These are phyloP conservation scores for Chaetomium cochliodes DNA, from an alignment of 495 filamentous ascomycete genomes.

Conservation along the genomic window DNA sequence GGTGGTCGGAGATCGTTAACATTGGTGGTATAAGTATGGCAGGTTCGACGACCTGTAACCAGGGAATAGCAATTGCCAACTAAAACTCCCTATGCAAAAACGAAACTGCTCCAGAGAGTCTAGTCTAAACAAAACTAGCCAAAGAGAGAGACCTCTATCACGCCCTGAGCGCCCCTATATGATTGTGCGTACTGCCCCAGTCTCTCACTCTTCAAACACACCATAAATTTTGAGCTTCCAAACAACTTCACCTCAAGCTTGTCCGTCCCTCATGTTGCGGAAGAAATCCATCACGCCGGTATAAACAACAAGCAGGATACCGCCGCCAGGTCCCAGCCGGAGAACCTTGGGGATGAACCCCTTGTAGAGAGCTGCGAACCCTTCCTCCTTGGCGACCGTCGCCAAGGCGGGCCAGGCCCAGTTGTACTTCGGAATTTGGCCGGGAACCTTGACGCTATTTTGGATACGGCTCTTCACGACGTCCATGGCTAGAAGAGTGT, in stretches of 20 bases:
- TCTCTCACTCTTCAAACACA: too few relatives aligned
- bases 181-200: too few relatives aligned
- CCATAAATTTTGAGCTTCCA: too few relatives aligned
- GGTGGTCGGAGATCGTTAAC: too few relatives aligned
- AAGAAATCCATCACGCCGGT: conserved; percentile 93
- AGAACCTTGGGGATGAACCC: conserved; percentile 92
- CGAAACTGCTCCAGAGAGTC: background rate
- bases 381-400: conserved; percentile 89
- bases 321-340: conserved; percentile 43
- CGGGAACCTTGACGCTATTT: conserved; percentile 79
- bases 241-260: background rate
- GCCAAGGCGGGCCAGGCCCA: conserved; percentile 89
- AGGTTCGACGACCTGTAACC: too few relatives aligned
- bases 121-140: background rate
- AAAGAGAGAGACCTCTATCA: background rate
- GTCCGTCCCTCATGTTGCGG: conserved; percentile 41
- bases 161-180: background rate
- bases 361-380: conserved; percentile 91
- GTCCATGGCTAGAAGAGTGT: conserved; percentile 60
- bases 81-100: background rate
- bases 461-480: conserved; percentile 98
- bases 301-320: conserved; percentile 90
- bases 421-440: conserved; percentile 87
- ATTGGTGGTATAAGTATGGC: too few relatives aligned
- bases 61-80: background rate